Conservation (phyloP, 495 filamentous ascomycete species). For the Astrothelium subdiscretum region DNA sequence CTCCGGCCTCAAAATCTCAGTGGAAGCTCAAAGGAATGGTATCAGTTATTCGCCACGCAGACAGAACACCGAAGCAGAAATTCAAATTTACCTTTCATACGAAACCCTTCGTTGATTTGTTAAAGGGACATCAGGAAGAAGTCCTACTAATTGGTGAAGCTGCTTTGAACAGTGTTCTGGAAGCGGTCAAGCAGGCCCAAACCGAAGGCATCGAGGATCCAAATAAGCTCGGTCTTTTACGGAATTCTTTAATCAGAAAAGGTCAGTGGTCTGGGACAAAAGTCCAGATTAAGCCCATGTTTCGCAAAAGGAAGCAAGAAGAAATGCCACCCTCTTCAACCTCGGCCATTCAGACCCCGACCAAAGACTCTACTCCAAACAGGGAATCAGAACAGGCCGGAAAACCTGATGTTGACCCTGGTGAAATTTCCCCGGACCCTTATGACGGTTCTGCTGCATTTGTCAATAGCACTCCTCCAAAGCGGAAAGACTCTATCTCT, state of each 20-base stretch:
- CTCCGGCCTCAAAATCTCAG: conserved; percentile 82
- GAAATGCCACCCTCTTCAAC: conserved; percentile 27
- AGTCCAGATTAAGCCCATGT: conserved; percentile 98
- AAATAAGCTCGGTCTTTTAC: conserved; percentile 70
- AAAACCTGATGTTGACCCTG: background rate
- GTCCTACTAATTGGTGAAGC: conserved; percentile 87
- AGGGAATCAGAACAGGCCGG: background rate
- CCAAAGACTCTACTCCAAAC: background rate
- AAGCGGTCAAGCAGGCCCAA: conserved; percentile 71
- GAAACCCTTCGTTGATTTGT: conserved; percentile 84
- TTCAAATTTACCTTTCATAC: conserved; percentile 99
- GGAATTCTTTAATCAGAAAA: conserved; percentile 80
- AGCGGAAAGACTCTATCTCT: conserved; percentile 68
- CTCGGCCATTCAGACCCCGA: conserved; percentile 18
- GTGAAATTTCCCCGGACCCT: background rate
- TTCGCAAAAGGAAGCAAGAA: conserved; percentile 64
- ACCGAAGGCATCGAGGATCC: conserved; percentile 69
- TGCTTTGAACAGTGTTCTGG: conserved; percentile 76
- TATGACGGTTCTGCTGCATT: background rate
- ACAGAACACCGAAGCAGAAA: conserved; percentile 96
- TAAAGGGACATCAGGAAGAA: conserved; percentile 92
- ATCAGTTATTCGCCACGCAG: conserved; percentile 87
- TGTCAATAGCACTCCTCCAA: conserved; percentile 23
- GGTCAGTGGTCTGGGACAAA: conserved; percentile 91
- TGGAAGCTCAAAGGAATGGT: conserved; percentile 99